Evolutionary conservation across 495 filamentous ascomycete species (phyloP).

Genomic region (Penicillium robsamsonii): DNA sequence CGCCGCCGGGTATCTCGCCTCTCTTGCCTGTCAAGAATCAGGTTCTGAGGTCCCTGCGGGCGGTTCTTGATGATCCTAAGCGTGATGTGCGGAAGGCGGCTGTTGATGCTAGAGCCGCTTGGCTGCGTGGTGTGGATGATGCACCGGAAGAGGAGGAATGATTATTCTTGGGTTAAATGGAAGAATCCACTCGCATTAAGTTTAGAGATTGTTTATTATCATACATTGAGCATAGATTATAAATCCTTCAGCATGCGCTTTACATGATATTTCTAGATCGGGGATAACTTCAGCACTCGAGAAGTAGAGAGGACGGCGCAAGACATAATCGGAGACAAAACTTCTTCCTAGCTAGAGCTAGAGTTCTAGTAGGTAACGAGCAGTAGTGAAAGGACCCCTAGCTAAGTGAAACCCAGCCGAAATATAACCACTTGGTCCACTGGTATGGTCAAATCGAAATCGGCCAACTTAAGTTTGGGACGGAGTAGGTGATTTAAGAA

Average conservation of each 20-base stretch:
- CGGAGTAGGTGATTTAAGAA: no score
- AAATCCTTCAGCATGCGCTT: background rate
- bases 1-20: conserved; percentile 38
- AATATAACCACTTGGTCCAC: no score
- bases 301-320: no score
- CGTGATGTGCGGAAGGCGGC: conserved; percentile 65
- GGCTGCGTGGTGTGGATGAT: conserved; percentile 60
- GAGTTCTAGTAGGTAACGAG: no score
- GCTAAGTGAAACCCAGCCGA: no score
- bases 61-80: conserved; percentile 64
- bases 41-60: conserved; percentile 54
- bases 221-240: background rate
- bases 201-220: background rate
- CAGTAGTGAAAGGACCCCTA: no score
- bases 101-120: conserved; percentile 64
- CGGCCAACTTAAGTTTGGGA: no score
- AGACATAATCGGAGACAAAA: no score
- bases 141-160: conserved; percentile 57
- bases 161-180: conserved; percentile 4
- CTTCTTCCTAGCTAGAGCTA: no score
- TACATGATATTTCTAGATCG: no score
- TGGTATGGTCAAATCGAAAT: no score
- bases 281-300: no score
- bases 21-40: conserved; percentile 57
- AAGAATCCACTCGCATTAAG: background rate